Percentiles rank a stretch among this genome's conserved stretches.
Evolutionary conservation across 2,329 filamentous ascomycete species (phyloP).

Genomic region (Nemania sp.): DNA sequence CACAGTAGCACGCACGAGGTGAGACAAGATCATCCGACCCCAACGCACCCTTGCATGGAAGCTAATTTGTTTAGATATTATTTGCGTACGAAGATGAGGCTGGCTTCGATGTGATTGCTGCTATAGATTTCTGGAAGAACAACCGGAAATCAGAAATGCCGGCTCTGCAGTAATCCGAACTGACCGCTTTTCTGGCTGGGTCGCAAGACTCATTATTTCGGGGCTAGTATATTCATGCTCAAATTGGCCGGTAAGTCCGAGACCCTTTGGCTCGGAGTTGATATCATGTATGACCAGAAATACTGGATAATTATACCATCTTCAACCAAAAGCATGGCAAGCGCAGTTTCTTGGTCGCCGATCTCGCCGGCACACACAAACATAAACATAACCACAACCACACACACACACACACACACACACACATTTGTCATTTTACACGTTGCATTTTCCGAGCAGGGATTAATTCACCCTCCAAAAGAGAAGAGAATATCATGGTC

Average conservation of each 20-base stretch:
- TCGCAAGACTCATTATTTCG: constrained; percentile 7
- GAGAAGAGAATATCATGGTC: constrained; percentile 7
- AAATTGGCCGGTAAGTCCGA: constrained; percentile 21
- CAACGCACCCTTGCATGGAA: not conserved
- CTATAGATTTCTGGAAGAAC: constrained; percentile 93
- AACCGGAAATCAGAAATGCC: constrained; percentile 54
- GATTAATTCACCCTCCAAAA: constrained; percentile 20
- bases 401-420: too few species aligned
- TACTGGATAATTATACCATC: constrained; percentile 40
- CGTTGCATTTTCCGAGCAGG: constrained; percentile 18
- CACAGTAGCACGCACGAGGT: constrained; percentile 98
- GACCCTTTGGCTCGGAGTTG: constrained; percentile 20
- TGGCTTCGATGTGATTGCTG: constrained; percentile 91
- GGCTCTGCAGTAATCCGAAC: constrained; percentile 29
- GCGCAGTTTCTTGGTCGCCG: constrained; percentile 27
- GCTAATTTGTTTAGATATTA: constrained; percentile 69
- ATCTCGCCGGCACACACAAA: constrained; percentile 19
- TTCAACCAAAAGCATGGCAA: constrained; percentile 22
- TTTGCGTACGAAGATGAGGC: constrained; percentile 97
- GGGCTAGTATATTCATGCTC: constrained; percentile 17
- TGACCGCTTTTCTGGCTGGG: constrained; percentile 16
- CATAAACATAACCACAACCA: not conserved
- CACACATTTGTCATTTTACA: constrained; percentile 31
- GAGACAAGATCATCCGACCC: constrained; percentile 42
- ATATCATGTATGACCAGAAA: constrained; percentile 38